Evolutionary conservation across 495 filamentous ascomycete genomes (phyloP), one percentile per base, ranked within the genome.

Genomic region (Penicillium chermesinum): DNA sequence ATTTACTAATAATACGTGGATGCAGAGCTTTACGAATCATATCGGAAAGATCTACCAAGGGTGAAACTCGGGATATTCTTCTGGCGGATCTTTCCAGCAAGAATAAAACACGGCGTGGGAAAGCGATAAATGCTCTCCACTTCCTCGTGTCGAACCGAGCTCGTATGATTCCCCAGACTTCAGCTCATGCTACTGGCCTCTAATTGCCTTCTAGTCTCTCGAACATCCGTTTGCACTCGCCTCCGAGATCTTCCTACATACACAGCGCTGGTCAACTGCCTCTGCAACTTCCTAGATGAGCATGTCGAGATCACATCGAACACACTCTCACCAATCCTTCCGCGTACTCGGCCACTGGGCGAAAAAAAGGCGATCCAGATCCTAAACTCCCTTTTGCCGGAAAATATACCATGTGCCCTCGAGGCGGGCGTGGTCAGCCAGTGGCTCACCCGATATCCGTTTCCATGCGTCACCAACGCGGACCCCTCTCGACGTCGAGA

Each of bases 371-470:
- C 69, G 0, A 50, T 76, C 3, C 55, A 55, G 1, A 63, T 63
- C n/a, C 44, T 75, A 13, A 69, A 69, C 20, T 52, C 65, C 2
- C 56, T 74, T 12, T 58, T 75, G 3, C 64, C 56, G 17, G 64
- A 69, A 33, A 69, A 72, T 27, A 50, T 72, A 1, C 58, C 70
- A 0, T 63, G 50, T 10, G 71, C 69, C 2, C 34, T 73, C 22
- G 64, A 72, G 49, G 70, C 73, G 2, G 73, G 73, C 7, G 47
- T 79, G 2, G 50, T 79, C 14, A 70, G 63, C 34, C 63, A 67
- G 3, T 79, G 76, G 76, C 67, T 79, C 6, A 46, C 41, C 40
- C 67, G 70, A 17, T 79, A 78, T 48, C 76, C 76, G 3, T 79
- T 77, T 35, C 72, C 72, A 13, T 76, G 71, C 35, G 66, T 62